A percentile compares a stretch with the other conserved stretches of the same genome.
Conservation (phyloP, 2,329 filamentous ascomycete genomes). For the Penicillium fuscoglaucum region DNA sequence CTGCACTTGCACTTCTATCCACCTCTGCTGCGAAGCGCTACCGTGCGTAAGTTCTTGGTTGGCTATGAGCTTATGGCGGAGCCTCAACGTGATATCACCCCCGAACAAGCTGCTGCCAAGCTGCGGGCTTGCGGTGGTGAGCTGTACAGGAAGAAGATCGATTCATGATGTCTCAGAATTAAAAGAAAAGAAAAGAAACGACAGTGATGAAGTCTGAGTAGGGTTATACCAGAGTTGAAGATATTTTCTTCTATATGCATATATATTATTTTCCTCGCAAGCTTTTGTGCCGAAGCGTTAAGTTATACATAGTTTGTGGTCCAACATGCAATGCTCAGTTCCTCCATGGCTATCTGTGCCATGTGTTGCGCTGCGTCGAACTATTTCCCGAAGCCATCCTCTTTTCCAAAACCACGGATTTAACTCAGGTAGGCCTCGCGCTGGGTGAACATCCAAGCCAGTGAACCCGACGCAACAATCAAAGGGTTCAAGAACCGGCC, state of each 20-base stretch:
- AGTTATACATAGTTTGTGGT: neutral
- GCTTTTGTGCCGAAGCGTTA: neutral
- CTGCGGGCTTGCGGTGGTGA: constrained; percentile 75
- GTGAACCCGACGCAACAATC: constrained; percentile 55
- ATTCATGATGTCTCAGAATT: constrained; percentile 4
- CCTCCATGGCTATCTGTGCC: neutral
- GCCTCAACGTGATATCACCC: constrained; percentile 97
- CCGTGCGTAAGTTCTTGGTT: constrained; percentile 92
- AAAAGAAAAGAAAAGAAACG: neutral
- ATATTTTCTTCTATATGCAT: neutral
- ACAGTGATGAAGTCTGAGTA: neutral
- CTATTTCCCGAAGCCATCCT: neutral
- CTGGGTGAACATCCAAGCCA: constrained; percentile 66
- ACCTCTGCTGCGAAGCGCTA: constrained; percentile 85
- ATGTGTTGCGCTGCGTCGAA: neutral
- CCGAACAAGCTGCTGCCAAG: constrained; percentile 84
- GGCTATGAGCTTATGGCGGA: constrained; percentile 94
- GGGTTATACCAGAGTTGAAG: neutral
- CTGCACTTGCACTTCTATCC: constrained; percentile 99
- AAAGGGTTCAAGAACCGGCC: constrained; percentile 61
- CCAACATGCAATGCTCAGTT: neutral
- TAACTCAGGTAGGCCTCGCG: constrained; percentile 37
- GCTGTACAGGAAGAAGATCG: constrained; percentile 72
- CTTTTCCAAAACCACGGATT: neutral
- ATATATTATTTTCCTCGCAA: neutral